These are phyloP conservation scores for Penicillium sp. DNA, from an alignment of 2,329 filamentous ascomycete species.

Conservation along the genomic window DNA sequence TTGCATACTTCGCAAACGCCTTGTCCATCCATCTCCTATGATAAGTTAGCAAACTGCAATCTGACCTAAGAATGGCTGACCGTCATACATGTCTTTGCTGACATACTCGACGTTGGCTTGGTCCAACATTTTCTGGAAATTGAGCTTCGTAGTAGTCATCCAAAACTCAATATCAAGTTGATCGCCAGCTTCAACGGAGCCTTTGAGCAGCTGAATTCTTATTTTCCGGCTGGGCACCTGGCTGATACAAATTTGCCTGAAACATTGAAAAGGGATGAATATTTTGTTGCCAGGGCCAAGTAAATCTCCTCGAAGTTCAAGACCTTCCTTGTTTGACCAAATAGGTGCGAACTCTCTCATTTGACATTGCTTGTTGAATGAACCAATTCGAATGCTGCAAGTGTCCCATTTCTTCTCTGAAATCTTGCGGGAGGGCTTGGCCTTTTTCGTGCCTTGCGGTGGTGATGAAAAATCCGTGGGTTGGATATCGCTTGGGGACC, in stretches of 20 bases:
- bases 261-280: constrained; percentile 22
- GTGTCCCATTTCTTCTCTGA: background rate
- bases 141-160: constrained; percentile 19
- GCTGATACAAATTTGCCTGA: constrained; percentile 23
- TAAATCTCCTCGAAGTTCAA: constrained; percentile 11
- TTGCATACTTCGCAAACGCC: constrained; percentile 25
- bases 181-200: constrained; percentile 12
- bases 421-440: constrained; percentile 7
- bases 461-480: constrained; percentile 29
- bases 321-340: constrained; percentile 12
- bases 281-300: background rate
- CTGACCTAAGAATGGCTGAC: background rate
- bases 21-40: constrained; percentile 37
- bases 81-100: constrained; percentile 29
- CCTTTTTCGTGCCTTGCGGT: constrained; percentile 15
- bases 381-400: constrained; percentile 28
- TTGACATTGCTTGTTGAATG: constrained; percentile 9
- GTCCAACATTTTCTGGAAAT: constrained; percentile 20
- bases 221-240: constrained; percentile 29
- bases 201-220: constrained; percentile 28
- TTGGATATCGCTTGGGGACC: constrained; percentile 36
- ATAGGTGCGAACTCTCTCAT: constrained; percentile 12
- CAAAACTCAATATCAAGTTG: constrained; percentile 34
- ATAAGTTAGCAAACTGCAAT: constrained; percentile 8
- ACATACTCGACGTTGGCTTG: constrained; percentile 12